Evolutionary conservation across 495 filamentous ascomycete species (phyloP).

Genomic region (Staphylotrichum longicolle): DNA sequence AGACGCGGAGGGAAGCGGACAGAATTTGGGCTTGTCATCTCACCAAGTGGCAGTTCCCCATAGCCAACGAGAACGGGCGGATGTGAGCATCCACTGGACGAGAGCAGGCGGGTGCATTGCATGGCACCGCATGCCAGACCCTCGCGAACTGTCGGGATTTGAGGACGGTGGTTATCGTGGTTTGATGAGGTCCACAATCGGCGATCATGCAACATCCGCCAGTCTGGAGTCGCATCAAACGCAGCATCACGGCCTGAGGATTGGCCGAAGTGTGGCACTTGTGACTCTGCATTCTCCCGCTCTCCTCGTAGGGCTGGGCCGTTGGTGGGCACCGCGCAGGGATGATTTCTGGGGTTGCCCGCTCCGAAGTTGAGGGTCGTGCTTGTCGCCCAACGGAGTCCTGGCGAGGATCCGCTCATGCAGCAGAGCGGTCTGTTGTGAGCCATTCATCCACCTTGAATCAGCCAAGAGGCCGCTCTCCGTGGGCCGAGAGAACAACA

Average conservation of each 20-base stretch:
- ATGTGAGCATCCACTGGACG: background rate
- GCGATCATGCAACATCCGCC: slow-evolving; percentile 6
- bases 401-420: background rate
- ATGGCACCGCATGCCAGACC: background rate
- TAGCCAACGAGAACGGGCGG: background rate
- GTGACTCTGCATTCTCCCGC: slow-evolving; percentile 9
- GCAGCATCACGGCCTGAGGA: background rate
- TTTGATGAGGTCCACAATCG: background rate
- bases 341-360: background rate
- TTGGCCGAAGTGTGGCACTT: slow-evolving; percentile 6
- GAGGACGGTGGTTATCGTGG: background rate
- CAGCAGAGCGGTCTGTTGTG: background rate
- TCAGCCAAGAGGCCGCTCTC: background rate
- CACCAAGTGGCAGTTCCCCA: background rate
- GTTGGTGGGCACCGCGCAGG: too few species aligned
- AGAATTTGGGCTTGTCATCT: background rate
- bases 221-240: background rate
- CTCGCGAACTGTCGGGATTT: background rate
- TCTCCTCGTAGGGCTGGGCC: slow-evolving; percentile 13
- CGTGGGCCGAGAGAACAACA: background rate
- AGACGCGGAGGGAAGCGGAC: background rate
- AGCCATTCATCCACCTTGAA: background rate
- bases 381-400: too few species aligned
- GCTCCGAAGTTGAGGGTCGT: background rate
- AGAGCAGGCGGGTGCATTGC: background rate